A percentile compares a stretch with the other conserved stretches of the same genome.
These are phyloP conservation scores for Venustampulla echinocandica DNA, from an alignment of 495 filamentous ascomycete genomes.

Conservation along the genomic window DNA sequence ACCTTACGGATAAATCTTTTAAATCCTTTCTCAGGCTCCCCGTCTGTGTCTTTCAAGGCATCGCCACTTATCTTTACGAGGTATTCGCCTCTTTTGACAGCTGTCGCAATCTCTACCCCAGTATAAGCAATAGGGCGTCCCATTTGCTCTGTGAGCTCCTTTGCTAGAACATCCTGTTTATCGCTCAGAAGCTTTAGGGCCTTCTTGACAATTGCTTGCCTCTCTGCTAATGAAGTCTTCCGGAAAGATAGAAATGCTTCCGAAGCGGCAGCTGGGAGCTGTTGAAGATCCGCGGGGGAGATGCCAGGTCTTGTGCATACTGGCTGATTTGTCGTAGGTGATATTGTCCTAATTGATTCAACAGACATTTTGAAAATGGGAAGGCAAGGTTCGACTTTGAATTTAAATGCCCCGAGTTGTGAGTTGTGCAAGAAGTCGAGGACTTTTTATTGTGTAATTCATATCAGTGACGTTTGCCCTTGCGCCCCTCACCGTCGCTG, in stretches of 20 bases:
- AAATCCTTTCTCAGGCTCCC: conserved; percentile 77
- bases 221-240: conserved; percentile 51
- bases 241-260: conserved; percentile 65
- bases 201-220: conserved; percentile 68
- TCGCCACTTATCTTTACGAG: conserved; percentile 69
- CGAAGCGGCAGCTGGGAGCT: conserved; percentile 55
- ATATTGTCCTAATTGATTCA: conserved; percentile 82
- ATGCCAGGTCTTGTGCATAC: conserved; percentile 68
- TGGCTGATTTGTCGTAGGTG: conserved; percentile 72
- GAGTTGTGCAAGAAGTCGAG: neutral
- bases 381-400: neutral
- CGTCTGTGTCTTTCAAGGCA: conserved; percentile 62
- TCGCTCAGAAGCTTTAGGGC: conserved; percentile 59
- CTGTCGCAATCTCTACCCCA: conserved; percentile 70
- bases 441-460: no score
- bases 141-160: conserved; percentile 88
- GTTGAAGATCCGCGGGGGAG: conserved; percentile 53
- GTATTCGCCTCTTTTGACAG: conserved; percentile 71
- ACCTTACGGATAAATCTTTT: conserved; percentile 81
- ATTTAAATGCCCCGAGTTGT: neutral
- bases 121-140: conserved; percentile 83
- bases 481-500: neutral
- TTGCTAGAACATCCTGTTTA: conserved; percentile 70
- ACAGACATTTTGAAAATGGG: conserved; percentile 47
- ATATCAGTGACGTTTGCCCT: neutral